Base-by-base conservation (phyloP, 129 eudicot genomes). In the Escallonia rubra region DNA sequence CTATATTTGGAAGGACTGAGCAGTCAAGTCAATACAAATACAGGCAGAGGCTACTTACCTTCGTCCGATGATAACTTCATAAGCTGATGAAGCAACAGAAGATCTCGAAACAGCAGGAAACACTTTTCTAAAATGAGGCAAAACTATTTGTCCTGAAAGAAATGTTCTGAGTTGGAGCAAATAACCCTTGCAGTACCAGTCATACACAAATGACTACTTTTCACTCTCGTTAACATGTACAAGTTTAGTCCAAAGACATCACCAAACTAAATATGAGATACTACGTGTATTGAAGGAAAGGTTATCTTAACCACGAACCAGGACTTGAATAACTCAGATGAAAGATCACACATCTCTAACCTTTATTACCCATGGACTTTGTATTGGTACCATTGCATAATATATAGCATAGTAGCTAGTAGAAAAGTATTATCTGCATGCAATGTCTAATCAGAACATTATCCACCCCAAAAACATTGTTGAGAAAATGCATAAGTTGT, bases 41-140 rank as follows among this genome's bases (percentile, higher is more conserved):
- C 8, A 66, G 50, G 40, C n/a, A 41, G 7, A 34, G 52, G 13
- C 9, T 47, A 70, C 74, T 55, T 63, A 87, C 99, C 97, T 89
- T 80, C 72, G 86, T 71, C 99, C 99, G 23, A 84, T 86, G 55
- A 94, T 87, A 78, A 94, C 77, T 73, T 90, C 87, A 57, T 90
- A 87, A 44, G 85, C 83, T 49, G 86, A 83, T 64, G 93, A 82
- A 65, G 80, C 67, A 68, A 85, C 57, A 58, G 86, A 57, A 45
- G 89, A 76, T 70, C 85, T 68, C 8, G 90, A 78, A 65, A 89
- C 64, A 58, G 78, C 90, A 66, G 85, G 81, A 58, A 42, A 70
- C 38, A 89, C 38, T 66, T 77, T 47, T 61, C 78, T 78, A 59
- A 80, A 94, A 76, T 90, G 93, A 23, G 96, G 90, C 67, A 59